Conservation (phyloP, 2,329 filamentous ascomycete species). For the Xylaria sp. region DNA sequence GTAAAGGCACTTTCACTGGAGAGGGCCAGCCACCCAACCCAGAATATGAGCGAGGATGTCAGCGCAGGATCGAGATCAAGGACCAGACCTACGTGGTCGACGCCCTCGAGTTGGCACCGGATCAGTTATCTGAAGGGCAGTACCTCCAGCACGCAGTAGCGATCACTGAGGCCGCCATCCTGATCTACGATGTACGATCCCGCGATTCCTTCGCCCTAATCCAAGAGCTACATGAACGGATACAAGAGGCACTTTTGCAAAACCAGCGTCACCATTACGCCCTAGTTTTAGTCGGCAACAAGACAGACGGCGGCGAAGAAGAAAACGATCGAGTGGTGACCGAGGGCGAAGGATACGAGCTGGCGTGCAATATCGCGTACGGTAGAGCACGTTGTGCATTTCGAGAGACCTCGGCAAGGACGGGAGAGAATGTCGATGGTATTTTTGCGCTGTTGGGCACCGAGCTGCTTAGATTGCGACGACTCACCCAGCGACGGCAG, state of each 20-base stretch:
- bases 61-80: slow-evolving; percentile 49
- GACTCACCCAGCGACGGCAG: slow-evolving; percentile 41
- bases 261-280: slow-evolving; percentile 30
- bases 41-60: slow-evolving; percentile 48
- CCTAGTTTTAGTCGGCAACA: slow-evolving; percentile 49
- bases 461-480: slow-evolving; percentile 49
- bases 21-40: slow-evolving; percentile 41
- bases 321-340: slow-evolving; percentile 45
- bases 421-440: slow-evolving; percentile 50
- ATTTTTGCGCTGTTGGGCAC: slow-evolving; percentile 49
- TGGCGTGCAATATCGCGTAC: slow-evolving; percentile 37
- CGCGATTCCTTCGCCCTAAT: slow-evolving; percentile 42
- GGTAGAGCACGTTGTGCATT: slow-evolving; percentile 41
- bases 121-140: slow-evolving; percentile 47
- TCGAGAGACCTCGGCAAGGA: slow-evolving; percentile 50
- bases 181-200: slow-evolving; percentile 43
- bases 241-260: slow-evolving; percentile 44
- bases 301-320: slow-evolving; percentile 48
- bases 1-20: slow-evolving; percentile 44
- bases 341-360: slow-evolving; percentile 48
- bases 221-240: slow-evolving; percentile 32
- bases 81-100: slow-evolving; percentile 49
- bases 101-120: slow-evolving; percentile 51
- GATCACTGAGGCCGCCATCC: slow-evolving; percentile 54
- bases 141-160: slow-evolving; percentile 52